These are phyloP conservation scores for Globisporangium ultimum DNA, from an alignment of 352 stramenopile species.

Conservation along the genomic window DNA sequence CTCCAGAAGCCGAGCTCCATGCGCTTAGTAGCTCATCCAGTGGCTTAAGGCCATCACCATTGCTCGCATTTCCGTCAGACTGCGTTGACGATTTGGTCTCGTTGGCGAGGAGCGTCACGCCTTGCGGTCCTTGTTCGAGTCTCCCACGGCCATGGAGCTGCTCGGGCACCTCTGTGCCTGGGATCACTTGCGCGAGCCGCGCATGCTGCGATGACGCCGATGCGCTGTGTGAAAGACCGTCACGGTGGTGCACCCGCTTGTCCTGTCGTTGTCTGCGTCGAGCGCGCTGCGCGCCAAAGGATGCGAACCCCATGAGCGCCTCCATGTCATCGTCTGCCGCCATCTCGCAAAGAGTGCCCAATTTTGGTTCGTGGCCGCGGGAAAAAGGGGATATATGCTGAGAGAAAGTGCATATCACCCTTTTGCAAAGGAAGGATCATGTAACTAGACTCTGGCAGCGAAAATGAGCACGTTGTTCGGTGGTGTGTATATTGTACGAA, in stretches of 20 bases:
- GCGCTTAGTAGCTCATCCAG: constrained; percentile 1
- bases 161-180: constrained; percentile 31
- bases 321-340: constrained; percentile 26
- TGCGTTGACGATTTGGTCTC: background rate
- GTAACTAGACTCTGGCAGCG: background rate
- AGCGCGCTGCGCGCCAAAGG: constrained; percentile 27
- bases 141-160: constrained; percentile 1
- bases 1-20: background rate
- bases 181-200: constrained; percentile 27
- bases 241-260: background rate
- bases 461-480: background rate
- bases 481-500: constrained; percentile 16
- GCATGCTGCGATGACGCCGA: background rate
- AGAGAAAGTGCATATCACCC: background rate
- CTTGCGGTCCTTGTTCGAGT: constrained; percentile 18
- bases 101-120: constrained; percentile 32
- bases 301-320: constrained; percentile 55
- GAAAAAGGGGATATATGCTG: background rate
- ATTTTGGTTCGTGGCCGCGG: background rate
- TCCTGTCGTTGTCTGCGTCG: background rate
- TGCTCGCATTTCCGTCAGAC: background rate
- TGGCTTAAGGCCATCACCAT: background rate
- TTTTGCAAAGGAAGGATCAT: constrained; percentile 2
- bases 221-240: background rate
- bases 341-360: constrained; percentile 4